Conservation (phyloP, 345 rosid genomes). For the Populus alba region DNA sequence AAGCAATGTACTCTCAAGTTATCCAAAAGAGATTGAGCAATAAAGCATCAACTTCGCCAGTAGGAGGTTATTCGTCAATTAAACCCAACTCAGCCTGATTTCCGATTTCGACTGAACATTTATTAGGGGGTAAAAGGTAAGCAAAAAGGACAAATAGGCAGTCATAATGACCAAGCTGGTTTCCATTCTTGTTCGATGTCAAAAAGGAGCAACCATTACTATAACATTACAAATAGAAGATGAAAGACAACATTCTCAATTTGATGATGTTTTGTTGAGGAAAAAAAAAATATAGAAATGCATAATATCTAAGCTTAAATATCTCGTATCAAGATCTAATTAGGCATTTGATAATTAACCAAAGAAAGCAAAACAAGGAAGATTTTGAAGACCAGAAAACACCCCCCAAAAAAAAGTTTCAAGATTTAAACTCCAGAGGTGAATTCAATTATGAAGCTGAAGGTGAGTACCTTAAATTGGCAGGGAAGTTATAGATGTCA, state of each 20-base stretch:
- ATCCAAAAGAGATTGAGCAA: neutral
- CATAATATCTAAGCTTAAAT: conserved; percentile 9
- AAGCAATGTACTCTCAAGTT: neutral
- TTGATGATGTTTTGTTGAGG: conserved; percentile 15
- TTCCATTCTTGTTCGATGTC: conserved; percentile 11
- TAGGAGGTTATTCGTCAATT: neutral
- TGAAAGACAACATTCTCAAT: conserved; percentile 17
- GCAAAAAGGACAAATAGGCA: neutral
- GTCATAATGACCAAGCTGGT: neutral
- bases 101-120: neutral
- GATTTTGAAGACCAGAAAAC: neutral
- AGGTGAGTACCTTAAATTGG: conserved; percentile 20
- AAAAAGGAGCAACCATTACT: conserved; percentile 8
- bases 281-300: conserved; percentile 13
- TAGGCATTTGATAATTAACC: conserved; percentile 1
- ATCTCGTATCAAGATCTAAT: conserved; percentile 30
- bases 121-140: neutral
- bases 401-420: neutral
- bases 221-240: conserved; percentile 6
- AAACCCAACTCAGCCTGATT: neutral
- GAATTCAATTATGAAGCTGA: neutral
- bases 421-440: neutral
- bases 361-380: neutral
- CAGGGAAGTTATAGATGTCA: conserved; percentile 13
- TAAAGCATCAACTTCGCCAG: neutral